Base-by-base conservation (phyloP, 257 asterid species). In the Solanum microdontum region DNA sequence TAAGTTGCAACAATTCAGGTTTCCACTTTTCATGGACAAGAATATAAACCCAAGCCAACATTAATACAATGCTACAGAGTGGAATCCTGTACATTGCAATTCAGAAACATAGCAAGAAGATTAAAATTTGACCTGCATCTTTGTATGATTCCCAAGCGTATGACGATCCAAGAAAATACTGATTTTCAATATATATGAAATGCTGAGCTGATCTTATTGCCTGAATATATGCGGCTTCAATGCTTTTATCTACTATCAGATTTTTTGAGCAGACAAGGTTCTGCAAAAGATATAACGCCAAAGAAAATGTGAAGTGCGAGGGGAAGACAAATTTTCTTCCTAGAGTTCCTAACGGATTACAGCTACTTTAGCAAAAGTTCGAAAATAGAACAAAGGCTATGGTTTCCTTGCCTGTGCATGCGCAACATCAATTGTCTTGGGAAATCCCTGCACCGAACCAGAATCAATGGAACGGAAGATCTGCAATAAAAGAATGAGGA, bases 391-490 rank as follows among this genome's bases (percentile, higher is more conserved):
- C 6, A 37, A 68, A 26, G 19, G 60, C 24, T 58, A 66, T 15
- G 85, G 39, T 86, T 80, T 89, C 84, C 51, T 88, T 79, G 95
- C 98, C 97, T 92, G 96, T 84, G 89, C 89, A 87, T 91, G 89
- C 66, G 95, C 95, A 77, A 79, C 93, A 89, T 94, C 94, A 82
- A 68, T 84, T 62, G 82, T 88, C 87, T 93, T 95, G 69, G 98
- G 98, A 82, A 95, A 95, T 72, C 99, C 99, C 90, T 91, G 93
- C 82, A 93, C 89, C 34, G 99, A 95, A 58, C 98, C 99, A 33
- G 99, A 96, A 90, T 96, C 99, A 23, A 96, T 96, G 88, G 99
- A 96, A 87, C 99, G 95, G 91, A 96, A 96, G 83, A 96, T 93
- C 99, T 96, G 93, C 48, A 88, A 80, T 87, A 91, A 82, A 55